A percentile compares a stretch with the other conserved stretches of the same genome.
phyloP scores from a whole-genome alignment of 768 basidiomycete species.

The Pleurotus giganteus region DNA sequence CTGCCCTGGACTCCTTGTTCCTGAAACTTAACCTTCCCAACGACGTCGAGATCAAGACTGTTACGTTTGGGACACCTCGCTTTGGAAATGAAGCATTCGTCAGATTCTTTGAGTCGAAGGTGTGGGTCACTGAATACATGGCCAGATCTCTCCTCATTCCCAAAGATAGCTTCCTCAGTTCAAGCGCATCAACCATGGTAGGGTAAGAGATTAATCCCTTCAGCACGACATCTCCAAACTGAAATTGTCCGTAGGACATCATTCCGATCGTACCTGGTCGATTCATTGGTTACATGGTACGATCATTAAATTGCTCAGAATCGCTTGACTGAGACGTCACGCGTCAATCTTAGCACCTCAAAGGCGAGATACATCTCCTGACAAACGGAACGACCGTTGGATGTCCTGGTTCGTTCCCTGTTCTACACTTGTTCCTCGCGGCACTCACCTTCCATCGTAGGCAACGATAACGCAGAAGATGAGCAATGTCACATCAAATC shows the following conservation, averaged over 20 bases:
- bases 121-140: conserved; percentile 13
- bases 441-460: conserved; percentile 17
- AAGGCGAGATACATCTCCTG: conserved; percentile 15
- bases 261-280: conserved; percentile 48
- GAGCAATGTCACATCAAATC: conserved; percentile 42
- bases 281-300: conserved; percentile 41
- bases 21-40: conserved; percentile 34
- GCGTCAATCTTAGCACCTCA: not conserved
- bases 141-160: not conserved
- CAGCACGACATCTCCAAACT: not conserved
- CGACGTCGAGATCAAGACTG: conserved; percentile 26
- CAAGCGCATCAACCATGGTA: conserved; percentile 24
- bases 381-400: conserved; percentile 19
- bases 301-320: conserved; percentile 31
- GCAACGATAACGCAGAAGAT: conserved; percentile 44
- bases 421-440: not conserved
- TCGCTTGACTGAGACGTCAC: not conserved
- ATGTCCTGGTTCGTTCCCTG: conserved; percentile 34
- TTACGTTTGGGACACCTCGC: conserved; percentile 38
- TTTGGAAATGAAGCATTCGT: conserved; percentile 39
- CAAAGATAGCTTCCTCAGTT: conserved; percentile 20
- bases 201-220: conserved; percentile 13
- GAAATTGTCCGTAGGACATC: conserved; percentile 21
- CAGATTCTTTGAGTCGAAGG: conserved; percentile 35
- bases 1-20: conserved; percentile 37